Evolutionary conservation across 177 flowering plant species (phyloP).

Genomic region (Vitis hybrid): DNA sequence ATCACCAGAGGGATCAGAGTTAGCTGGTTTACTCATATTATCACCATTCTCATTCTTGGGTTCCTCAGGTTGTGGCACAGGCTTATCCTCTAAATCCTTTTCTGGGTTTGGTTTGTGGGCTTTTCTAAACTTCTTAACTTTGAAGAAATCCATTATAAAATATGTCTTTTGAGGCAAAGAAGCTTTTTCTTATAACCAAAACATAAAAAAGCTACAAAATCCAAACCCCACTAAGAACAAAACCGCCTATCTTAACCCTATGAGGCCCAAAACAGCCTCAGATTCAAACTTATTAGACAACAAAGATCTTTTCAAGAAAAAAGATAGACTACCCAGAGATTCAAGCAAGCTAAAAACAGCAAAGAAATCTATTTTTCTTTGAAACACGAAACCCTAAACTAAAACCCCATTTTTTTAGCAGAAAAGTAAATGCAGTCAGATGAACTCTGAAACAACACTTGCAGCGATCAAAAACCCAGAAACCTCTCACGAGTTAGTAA

Average conservation of each 20-base stretch:
- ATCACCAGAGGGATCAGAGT: constrained; percentile 40
- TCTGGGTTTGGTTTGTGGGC: constrained; percentile 43
- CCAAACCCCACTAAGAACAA: neutral
- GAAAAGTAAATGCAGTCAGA: neutral
- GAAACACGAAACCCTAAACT: neutral
- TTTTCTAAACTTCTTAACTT: constrained; percentile 56
- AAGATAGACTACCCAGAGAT: neutral
- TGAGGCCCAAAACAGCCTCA: neutral
- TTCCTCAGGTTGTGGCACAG: constrained; percentile 43
- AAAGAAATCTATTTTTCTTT: neutral
- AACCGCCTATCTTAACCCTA: neutral
- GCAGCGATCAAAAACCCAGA: too few species aligned
- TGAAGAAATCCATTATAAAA: constrained; percentile 64
- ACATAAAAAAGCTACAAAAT: neutral
- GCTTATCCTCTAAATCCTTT: constrained; percentile 38
- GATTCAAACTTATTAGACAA: neutral
- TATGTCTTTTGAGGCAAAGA: neutral
- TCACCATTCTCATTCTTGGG: constrained; percentile 33
- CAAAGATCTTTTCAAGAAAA: too few species aligned
- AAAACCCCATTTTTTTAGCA: neutral
- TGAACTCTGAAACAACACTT: too few species aligned
- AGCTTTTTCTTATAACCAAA: neutral
- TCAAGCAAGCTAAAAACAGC: constrained; percentile 6
- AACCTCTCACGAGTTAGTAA: too few species aligned
- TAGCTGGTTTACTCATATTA: constrained; percentile 27